phyloP scores from a whole-genome alignment of 2,329 filamentous ascomycete species.

The Trichoderma arundinaceum region DNA sequence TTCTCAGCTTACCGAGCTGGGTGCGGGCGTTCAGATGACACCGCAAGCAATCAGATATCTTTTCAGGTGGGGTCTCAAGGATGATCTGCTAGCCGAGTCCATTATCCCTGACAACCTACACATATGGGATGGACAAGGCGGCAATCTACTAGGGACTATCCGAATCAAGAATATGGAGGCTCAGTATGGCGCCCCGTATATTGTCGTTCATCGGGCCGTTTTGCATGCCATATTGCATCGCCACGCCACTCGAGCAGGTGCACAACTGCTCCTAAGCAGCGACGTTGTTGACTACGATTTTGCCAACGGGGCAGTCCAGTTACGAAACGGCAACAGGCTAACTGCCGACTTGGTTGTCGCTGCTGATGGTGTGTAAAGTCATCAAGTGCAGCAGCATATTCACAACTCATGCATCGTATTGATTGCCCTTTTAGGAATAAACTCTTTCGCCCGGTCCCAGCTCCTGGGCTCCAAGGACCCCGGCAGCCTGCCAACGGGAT shows the following conservation, averaged over 20 bases:
- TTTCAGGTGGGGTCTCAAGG: constrained; percentile 40
- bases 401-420: background rate
- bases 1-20: constrained; percentile 50
- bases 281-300: constrained; percentile 38
- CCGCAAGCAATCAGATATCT: constrained; percentile 43
- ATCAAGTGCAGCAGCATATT: background rate
- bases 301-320: constrained; percentile 33
- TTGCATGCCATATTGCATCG: constrained; percentile 43
- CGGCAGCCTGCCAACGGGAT: constrained; percentile 41
- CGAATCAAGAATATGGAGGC: constrained; percentile 36
- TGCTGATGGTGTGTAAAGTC: constrained; percentile 42
- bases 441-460: constrained; percentile 40
- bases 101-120: constrained; percentile 35
- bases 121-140: constrained; percentile 39
- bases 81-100: constrained; percentile 33
- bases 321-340: constrained; percentile 37
- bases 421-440: constrained; percentile 31
- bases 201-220: constrained; percentile 46
- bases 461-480: constrained; percentile 31
- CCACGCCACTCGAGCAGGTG: constrained; percentile 39
- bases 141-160: constrained; percentile 35
- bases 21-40: constrained; percentile 43
- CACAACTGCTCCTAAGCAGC: constrained; percentile 37
- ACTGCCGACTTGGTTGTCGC: constrained; percentile 44
- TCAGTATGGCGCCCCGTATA: constrained; percentile 43